These are phyloP conservation scores for Scedosporium dehoogii DNA, from an alignment of 2,329 filamentous ascomycete species.

Conservation along the genomic window DNA sequence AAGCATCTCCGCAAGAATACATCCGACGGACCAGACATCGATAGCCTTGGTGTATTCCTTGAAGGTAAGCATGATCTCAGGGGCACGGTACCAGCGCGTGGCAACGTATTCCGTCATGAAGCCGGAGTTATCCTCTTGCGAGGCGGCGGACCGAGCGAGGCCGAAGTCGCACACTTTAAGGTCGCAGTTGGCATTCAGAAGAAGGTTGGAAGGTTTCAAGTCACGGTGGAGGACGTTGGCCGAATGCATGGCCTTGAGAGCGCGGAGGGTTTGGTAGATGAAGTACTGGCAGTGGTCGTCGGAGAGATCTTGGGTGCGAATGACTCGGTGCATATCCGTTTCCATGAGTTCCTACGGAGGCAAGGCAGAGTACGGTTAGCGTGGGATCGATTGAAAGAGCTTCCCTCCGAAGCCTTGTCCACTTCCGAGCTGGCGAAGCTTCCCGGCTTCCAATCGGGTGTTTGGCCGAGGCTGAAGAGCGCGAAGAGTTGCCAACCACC, in stretches of 20 bases:
- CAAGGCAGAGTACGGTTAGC: constrained; percentile 10
- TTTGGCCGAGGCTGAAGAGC: too few relatives aligned
- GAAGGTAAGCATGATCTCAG: constrained; percentile 99
- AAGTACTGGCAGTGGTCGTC: constrained; percentile 99
- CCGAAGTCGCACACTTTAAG: constrained; percentile 99
- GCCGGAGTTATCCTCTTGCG: constrained; percentile 97
- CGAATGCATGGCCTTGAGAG: constrained; percentile 98
- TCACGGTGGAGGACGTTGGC: constrained; percentile 96
- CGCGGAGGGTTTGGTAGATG: constrained; percentile 97
- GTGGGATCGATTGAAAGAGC: not conserved
- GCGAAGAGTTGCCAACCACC: too few relatives aligned
- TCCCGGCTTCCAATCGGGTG: too few relatives aligned
- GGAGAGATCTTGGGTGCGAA: constrained; percentile 94
- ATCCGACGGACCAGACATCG: constrained; percentile 98
- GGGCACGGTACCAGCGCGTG: constrained; percentile 96
- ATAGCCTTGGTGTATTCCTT: constrained; percentile 99
- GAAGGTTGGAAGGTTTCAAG: constrained; percentile 91
- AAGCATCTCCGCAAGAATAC: constrained; percentile 96
- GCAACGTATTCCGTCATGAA: constrained; percentile 99
- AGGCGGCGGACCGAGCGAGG: constrained; percentile 87
- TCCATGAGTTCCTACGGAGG: constrained; percentile 82
- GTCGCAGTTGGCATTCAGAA: constrained; percentile 97
- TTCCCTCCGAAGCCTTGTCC: not conserved
- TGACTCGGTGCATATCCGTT: constrained; percentile 98
- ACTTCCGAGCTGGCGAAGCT: too few relatives aligned